Evolutionary conservation across 2,329 filamentous ascomycete genomes (phyloP).

Genomic region (Chaetomium sp.): DNA sequence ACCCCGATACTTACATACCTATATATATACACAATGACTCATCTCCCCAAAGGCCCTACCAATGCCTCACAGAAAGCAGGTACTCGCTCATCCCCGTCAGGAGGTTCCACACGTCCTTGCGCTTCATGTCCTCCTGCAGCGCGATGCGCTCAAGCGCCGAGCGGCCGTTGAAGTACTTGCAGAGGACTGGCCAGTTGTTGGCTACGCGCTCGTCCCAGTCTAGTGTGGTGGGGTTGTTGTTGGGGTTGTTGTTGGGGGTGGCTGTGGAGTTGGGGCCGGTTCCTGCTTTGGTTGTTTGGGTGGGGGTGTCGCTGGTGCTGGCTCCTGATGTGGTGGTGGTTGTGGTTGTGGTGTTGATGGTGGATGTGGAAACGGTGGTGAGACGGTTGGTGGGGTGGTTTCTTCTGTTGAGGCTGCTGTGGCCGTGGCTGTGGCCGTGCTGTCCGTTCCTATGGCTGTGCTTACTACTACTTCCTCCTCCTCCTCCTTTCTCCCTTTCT

Average conservation of each 20-base stretch:
- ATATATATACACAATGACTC: neutral
- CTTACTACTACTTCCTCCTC: neutral
- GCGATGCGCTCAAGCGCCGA: constrained; percentile 81
- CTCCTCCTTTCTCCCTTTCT: neutral
- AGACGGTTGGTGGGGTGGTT: no score
- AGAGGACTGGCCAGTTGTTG: constrained; percentile 64
- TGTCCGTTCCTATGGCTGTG: neutral
- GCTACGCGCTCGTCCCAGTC: constrained; percentile 49
- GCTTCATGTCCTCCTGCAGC: constrained; percentile 77
- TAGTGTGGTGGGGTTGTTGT: neutral
- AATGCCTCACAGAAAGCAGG: constrained; percentile 61
- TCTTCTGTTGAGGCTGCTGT: no score
- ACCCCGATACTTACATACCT: no score
- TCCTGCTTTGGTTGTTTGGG: neutral
- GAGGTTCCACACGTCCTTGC: constrained; percentile 69
- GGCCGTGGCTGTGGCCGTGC: no score
- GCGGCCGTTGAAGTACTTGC: constrained; percentile 82
- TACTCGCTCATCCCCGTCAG: constrained; percentile 61
- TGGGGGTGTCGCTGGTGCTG: neutral
- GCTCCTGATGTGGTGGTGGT: neutral
- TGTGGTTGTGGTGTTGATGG: neutral
- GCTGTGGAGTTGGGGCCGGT: constrained; percentile 8
- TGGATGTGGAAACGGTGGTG: neutral
- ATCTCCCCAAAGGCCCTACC: constrained; percentile 39
- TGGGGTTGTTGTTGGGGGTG: neutral